phyloP scores from a whole-genome alignment of 495 filamentous ascomycete species.

The Hyaloscypha finlandica region DNA sequence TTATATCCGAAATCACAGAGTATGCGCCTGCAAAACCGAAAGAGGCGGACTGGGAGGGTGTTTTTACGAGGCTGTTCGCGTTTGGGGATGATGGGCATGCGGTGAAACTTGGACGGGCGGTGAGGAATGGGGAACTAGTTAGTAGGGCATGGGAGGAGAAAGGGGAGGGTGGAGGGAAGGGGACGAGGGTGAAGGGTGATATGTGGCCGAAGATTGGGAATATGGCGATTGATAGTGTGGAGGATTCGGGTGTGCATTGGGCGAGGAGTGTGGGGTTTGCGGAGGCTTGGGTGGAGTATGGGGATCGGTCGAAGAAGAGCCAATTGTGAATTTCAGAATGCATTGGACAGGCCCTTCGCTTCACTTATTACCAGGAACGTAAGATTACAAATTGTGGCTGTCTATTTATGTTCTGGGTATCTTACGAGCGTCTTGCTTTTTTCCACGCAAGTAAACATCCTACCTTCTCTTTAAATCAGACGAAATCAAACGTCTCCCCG shows the following conservation, averaged over 20 bases:
- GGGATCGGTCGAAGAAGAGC: slow-evolving; percentile 18
- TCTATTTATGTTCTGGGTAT: neutral
- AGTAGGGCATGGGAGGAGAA: slow-evolving; percentile 31
- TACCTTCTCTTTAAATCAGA: neutral
- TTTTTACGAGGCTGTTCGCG: slow-evolving; percentile 55
- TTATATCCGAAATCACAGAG: slow-evolving; percentile 51
- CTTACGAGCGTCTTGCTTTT: neutral
- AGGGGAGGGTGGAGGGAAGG: slow-evolving; percentile 46
- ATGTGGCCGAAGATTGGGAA: slow-evolving; percentile 74
- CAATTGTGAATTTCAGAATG: slow-evolving; percentile 7
- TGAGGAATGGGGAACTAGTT: slow-evolving; percentile 56
- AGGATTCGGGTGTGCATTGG: slow-evolving; percentile 51
- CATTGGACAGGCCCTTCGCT: neutral
- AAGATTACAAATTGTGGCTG: neutral
- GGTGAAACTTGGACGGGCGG: slow-evolving; percentile 69
- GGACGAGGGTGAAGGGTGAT: slow-evolving; percentile 59
- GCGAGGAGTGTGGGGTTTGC: slow-evolving; percentile 58
- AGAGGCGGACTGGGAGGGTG: slow-evolving; percentile 32
- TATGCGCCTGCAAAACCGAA: slow-evolving; percentile 40
- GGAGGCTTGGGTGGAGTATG: slow-evolving; percentile 53
- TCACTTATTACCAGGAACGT: neutral
- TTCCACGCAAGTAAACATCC: neutral
- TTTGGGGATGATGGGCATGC: slow-evolving; percentile 78
- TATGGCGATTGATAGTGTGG: slow-evolving; percentile 60
- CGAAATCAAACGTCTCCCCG: slow-evolving; percentile 10